Base-by-base conservation (phyloP, 208 protist genomes). In the Leptomonas pyrrhocoris region DNA sequence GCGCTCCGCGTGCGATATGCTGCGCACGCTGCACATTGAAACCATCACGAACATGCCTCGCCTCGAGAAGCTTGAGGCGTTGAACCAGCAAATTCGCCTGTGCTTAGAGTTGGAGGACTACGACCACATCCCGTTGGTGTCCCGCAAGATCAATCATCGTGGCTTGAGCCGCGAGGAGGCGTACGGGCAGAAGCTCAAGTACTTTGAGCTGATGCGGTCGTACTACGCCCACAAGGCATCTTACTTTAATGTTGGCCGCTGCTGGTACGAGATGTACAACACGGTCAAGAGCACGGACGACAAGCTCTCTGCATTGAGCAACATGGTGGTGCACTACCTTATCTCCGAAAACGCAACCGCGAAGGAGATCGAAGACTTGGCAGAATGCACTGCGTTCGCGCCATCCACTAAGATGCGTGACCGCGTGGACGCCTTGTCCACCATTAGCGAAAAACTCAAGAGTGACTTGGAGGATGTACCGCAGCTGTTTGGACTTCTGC, bases 41-140 rank as follows among this genome's bases (percentile, higher is more conserved):
- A 99, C 97, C 4, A 98, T 98, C 68, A 97, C 96, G n/a, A 96
- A 96, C 63, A 98, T 99, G 97, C 95, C 98, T 1, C 88, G 90
- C 48, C 55, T 88, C 25, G 98, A 99, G 70, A 99, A 99, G 86
- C 78, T 98, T 27, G 88, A 98, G 51, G 96, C 96, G 38, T 89
- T 99, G 57, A 93, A 98, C 49, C 90, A 98, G 48, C 96, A 98
- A 65, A 98, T 99, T 48, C 81, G 97, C 13, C 88, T 99, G 16
- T 96, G 85, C 69, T 78, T 99, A 18, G 96, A 96, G 73, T 81
- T 97, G 48, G 83, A 96, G 61, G 97, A 99, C 71, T 98, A 90
- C 54, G 94, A 98, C 56, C 88, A 98, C 74, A 92, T 95, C 8
- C 86, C 92, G 42, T 85, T 98, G n/a, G 88, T 99, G 38, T 92